Conservation (phyloP, 192 early-diverging fungal species). For the Backusella australiensis region DNA sequence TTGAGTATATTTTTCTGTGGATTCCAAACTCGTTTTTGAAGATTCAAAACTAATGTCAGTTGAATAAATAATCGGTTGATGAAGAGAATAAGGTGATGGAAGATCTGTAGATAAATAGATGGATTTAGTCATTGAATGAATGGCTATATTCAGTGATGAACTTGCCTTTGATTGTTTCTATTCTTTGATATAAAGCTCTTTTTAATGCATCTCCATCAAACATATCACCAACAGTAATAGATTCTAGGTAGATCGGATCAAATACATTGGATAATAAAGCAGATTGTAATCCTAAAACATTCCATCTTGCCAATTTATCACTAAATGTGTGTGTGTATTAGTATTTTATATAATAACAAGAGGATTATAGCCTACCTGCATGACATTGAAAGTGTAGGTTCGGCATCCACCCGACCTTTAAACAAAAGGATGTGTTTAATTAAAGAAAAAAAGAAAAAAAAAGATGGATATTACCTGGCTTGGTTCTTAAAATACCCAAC, state of each 20-base stretch:
- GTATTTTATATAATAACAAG: neutral
- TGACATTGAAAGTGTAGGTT: conserved; percentile 71
- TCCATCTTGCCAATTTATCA: conserved; percentile 93
- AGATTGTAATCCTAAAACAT: conserved; percentile 74
- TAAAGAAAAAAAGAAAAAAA: too few species aligned
- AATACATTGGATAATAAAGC: conserved; percentile 62
- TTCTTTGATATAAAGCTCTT: conserved; percentile 64
- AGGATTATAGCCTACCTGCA: conserved; percentile 48
- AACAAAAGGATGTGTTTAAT: neutral
- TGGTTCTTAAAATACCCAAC: conserved; percentile 69
- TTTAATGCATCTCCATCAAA: conserved; percentile 59
- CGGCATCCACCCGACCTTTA: conserved; percentile 63
- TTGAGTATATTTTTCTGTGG: conserved; percentile 7
- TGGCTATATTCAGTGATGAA: too few species aligned
- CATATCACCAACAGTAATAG: conserved; percentile 67
- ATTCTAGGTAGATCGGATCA: conserved; percentile 65
- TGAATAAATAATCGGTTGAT: conserved; percentile 1
- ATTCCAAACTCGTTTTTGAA: conserved; percentile 22
- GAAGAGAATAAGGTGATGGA: conserved; percentile 10
- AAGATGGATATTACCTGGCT: conserved; percentile 50
- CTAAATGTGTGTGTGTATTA: conserved; percentile 36
- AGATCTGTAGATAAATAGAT: neutral
- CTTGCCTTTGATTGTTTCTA: conserved; percentile 28
- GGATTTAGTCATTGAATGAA: too few species aligned
- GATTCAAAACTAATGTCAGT: conserved; percentile 15